Evolutionary conservation across 371 early-diverging fungal genomes (phyloP), one percentile per base, ranked within the genome.

Genomic region (Batkoa obscura): DNA sequence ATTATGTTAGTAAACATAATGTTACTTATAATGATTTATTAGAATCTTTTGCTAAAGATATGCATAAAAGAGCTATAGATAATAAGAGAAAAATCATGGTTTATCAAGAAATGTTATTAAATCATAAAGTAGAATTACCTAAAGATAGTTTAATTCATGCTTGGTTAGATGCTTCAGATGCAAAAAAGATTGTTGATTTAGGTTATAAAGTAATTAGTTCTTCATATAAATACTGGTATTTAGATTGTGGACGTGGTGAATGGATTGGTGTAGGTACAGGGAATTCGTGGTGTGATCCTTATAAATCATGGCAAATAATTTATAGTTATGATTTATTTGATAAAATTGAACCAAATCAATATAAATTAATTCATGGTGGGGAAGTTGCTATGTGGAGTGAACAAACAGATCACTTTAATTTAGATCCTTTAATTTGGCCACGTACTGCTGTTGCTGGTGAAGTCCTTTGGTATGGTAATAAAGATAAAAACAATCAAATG

Each of bases 351-450:
- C 37, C 74, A 73, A 63, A 34, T 1, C 59, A 64, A 49, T 48
- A 55, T 8, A 62, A 66, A 56, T 67, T 66, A n/a, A 62, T 77
- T 13, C 17, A 75, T n/a, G 75, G 75, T 36, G 73, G 68, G 2
- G 80, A 80, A 55, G 81, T 73, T 30, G 74, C 79, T n/a, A 43
- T 82, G 42, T 88, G 86, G 88, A 66, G 78, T 5, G 86, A 88
- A 64, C 82, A 83, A 63, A 57, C 68, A 3, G 88, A 86, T 61
- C 61, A 64, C 32, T 66, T 68, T 2, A 71, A 72, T 46, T 60
- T 85, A 12, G 85, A 85, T 65, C 50, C 53, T 23, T 66, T 72
- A 32, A 60, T 84, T 43, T 88, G 86, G 84, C 85, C 84, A 36
- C 79, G 85, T 37, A 61, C 78, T 48, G 68, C 79, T 30, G 82